phyloP scores from a whole-genome alignment of 2,329 filamentous ascomycete species.

The Talaromyces sp. region DNA sequence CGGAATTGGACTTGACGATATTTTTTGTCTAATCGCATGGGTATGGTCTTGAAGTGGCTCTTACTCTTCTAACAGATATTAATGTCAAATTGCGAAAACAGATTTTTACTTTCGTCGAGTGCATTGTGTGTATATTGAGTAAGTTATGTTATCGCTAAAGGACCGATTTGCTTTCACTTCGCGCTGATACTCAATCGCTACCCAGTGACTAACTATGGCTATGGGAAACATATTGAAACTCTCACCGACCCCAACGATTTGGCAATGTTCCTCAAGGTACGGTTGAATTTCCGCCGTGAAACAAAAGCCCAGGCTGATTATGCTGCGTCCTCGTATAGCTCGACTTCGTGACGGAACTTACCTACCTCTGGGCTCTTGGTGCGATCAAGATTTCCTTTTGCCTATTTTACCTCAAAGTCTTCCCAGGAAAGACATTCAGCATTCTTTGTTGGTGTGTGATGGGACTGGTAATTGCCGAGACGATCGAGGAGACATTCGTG shows the following conservation, averaged over 20 bases:
- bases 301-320: background rate
- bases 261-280: slow-evolving; percentile 17
- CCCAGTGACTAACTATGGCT: slow-evolving; percentile 17
- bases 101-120: slow-evolving; percentile 12
- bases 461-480: slow-evolving; percentile 50
- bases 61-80: no score
- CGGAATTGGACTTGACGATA: slow-evolving; percentile 13
- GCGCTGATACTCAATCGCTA: background rate
- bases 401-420: slow-evolving; percentile 19
- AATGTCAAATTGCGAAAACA: no score
- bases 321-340: slow-evolving; percentile 7
- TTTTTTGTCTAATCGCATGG: slow-evolving; percentile 14
- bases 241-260: slow-evolving; percentile 1
- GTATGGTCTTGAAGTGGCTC: slow-evolving; percentile 2
- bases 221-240: slow-evolving; percentile 14
- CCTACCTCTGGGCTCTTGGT: slow-evolving; percentile 24
- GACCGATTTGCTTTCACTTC: background rate
- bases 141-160: background rate
- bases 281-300: no score
- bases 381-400: slow-evolving; percentile 23
- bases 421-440: slow-evolving; percentile 14
- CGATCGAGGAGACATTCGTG: slow-evolving; percentile 67
- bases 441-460: slow-evolving; percentile 13
- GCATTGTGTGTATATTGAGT: slow-evolving; percentile 12
- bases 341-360: slow-evolving; percentile 15